phyloP scores from a whole-genome alignment of 139 green algal species.

The Dunaliella primolecta region DNA sequence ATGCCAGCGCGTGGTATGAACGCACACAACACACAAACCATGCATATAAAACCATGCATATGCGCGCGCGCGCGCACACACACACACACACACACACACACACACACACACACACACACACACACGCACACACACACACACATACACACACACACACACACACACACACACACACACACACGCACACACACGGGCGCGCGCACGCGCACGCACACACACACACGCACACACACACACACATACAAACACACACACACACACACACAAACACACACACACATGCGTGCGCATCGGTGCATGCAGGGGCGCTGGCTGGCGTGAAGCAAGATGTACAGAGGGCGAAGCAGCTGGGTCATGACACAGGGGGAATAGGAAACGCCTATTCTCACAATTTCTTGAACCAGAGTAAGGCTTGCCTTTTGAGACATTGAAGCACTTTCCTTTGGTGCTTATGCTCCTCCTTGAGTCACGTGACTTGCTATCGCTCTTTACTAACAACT shows the following conservation, averaged over 20 bases:
- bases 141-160: not conserved
- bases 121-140: not conserved
- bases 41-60: too few species aligned
- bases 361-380: slow-evolving; percentile 38
- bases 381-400: slow-evolving; percentile 84
- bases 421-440: too few species aligned
- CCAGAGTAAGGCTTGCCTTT: slow-evolving; percentile 40
- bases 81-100: too few species aligned
- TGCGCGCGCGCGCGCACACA: too few species aligned
- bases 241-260: not conserved
- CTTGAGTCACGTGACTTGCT: too few species aligned
- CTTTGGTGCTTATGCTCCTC: too few species aligned
- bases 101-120: too few species aligned
- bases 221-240: not conserved
- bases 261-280: not conserved
- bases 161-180: not conserved
- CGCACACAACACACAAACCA: too few species aligned
- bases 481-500: too few species aligned
- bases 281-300: not conserved
- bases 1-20: too few species aligned
- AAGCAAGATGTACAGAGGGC: slow-evolving; percentile 38
- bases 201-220: not conserved
- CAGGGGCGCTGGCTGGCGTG: slow-evolving; percentile 28
- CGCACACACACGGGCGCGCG: not conserved
- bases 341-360: slow-evolving; percentile 48